Conservation (phyloP, 148 eudicot species). For the Agrostemma githago region DNA sequence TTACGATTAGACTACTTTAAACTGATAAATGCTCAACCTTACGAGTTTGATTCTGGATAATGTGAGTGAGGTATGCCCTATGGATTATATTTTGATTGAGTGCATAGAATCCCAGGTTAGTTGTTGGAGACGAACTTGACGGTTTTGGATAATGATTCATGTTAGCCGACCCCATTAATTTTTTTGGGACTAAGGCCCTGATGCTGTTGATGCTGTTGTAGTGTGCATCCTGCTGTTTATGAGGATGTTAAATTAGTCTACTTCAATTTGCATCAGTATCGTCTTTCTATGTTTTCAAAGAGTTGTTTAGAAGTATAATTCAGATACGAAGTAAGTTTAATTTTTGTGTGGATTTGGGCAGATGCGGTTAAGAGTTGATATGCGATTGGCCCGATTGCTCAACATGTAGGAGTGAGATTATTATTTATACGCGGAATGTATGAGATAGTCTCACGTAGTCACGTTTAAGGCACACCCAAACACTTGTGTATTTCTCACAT, state of each 20-base stretch:
- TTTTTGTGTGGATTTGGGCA: background rate
- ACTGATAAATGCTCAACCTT: background rate
- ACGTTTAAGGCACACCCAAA: no score
- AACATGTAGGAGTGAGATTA: background rate
- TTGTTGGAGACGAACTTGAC: no score
- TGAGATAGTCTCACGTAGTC: no score
- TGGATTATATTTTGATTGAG: no score
- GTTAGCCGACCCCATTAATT: no score
- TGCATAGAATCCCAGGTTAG: no score
- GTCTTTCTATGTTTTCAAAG: background rate
- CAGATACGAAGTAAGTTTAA: background rate
- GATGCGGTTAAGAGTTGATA: background rate
- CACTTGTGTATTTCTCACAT: no score
- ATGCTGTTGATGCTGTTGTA: no score
- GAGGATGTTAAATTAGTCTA: background rate
- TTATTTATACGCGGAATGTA: background rate
- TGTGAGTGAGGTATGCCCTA: background rate
- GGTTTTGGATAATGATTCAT: no score
- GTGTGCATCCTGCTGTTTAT: background rate
- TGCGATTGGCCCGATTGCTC: background rate
- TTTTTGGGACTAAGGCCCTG: no score
- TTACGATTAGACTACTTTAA: background rate
- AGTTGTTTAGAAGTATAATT: background rate
- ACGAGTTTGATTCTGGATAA: background rate
- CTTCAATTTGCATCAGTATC: background rate